These are phyloP conservation scores for Aspergillus sparsus DNA, from an alignment of 495 filamentous ascomycete species.

Conservation along the genomic window DNA sequence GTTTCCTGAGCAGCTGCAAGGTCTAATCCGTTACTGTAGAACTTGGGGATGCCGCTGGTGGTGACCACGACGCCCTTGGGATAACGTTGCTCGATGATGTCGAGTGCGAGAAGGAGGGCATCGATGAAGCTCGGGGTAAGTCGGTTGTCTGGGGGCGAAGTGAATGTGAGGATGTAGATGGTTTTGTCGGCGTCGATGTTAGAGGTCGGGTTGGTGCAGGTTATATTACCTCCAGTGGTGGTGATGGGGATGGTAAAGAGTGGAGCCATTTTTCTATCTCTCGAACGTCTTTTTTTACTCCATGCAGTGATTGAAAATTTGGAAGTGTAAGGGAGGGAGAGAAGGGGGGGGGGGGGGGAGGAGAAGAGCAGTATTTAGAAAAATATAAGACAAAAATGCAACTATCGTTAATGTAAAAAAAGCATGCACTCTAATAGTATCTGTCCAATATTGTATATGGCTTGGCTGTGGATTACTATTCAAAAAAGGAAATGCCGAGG, in stretches of 20 bases:
- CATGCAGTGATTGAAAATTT: background rate
- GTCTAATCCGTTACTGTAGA: conserved; percentile 81
- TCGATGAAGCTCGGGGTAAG: conserved; percentile 65
- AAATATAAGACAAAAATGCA: background rate
- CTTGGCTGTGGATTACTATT: too few relatives aligned
- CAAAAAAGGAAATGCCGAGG: too few relatives aligned
- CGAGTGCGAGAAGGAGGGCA: conserved; percentile 66
- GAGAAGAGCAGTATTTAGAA: background rate
- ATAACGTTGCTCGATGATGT: conserved; percentile 67
- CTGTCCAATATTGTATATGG: background rate
- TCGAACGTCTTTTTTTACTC: background rate
- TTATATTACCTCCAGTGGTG: conserved; percentile 52
- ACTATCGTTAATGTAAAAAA: background rate
- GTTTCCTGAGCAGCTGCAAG: conserved; percentile 54
- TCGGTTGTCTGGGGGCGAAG: conserved; percentile 72
- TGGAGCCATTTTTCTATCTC: conserved; percentile 18
- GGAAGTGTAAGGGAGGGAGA: background rate
- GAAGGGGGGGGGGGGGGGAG: too few relatives aligned
- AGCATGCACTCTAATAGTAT: background rate
- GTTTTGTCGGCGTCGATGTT: conserved; percentile 28
- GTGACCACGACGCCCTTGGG: conserved; percentile 72
- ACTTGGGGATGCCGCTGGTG: conserved; percentile 71
- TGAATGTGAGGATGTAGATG: conserved; percentile 75
- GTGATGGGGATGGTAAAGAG: conserved; percentile 50
- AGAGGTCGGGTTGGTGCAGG: conserved; percentile 57